phyloP scores from a whole-genome alignment of 768 basidiomycete genomes.

The Sutorius australiensis region DNA sequence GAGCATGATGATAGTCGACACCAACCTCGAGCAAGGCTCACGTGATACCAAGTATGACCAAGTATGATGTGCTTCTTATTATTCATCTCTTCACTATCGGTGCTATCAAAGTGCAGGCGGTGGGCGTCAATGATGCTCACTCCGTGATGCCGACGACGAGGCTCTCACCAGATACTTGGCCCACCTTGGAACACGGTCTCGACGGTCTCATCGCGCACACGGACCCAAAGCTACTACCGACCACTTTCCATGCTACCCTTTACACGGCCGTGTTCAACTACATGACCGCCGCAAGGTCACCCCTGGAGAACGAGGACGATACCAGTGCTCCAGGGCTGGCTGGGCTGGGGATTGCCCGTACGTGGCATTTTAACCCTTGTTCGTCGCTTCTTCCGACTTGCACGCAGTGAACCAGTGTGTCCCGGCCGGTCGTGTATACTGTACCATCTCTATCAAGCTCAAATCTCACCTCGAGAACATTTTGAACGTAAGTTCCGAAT shows the following conservation, averaged over 20 bases:
- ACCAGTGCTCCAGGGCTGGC: neutral
- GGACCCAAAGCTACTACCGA: neutral
- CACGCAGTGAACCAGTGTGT: neutral
- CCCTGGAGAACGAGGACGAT: neutral
- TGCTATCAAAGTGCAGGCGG: too few relatives aligned
- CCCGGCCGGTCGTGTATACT: neutral
- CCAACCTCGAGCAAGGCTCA: too few relatives aligned
- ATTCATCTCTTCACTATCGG: too few relatives aligned
- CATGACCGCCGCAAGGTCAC: neutral
- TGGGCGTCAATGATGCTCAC: neutral
- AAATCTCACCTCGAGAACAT: neutral
- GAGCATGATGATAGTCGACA: slow-evolving; percentile 12
- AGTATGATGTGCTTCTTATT: too few relatives aligned
- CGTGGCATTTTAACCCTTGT: neutral
- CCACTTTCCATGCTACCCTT: neutral
- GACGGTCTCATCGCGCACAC: neutral
- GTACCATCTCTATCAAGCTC: neutral
- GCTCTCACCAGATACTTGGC: neutral
- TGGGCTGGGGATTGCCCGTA: neutral
- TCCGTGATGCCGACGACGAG: neutral
- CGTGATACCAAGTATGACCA: too few relatives aligned
- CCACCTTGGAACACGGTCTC: neutral
- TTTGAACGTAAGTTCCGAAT: neutral
- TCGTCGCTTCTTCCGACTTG: too few relatives aligned
- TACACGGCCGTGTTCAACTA: neutral